phyloP scores from a whole-genome alignment of 768 basidiomycete genomes.

The Kwoniella pini region DNA sequence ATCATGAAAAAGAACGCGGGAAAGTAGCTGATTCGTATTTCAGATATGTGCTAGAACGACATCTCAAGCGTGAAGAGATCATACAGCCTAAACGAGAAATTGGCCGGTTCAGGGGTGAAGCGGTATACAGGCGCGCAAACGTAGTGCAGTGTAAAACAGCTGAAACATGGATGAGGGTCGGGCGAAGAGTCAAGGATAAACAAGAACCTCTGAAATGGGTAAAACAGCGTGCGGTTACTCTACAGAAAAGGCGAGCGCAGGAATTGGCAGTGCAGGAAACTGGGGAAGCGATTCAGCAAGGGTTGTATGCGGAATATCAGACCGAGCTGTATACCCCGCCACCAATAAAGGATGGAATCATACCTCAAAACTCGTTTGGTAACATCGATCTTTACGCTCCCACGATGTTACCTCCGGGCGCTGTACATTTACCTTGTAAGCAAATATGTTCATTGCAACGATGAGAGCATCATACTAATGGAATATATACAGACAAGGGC shows the following conservation, averaged over 20 bases:
- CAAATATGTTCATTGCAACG: conserved; percentile 19
- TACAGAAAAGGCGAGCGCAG: conserved; percentile 72
- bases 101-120: conserved; percentile 88
- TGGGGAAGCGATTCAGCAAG: conserved; percentile 71
- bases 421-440: conserved; percentile 86
- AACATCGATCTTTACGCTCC: conserved; percentile 95
- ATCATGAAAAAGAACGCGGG: not conserved
- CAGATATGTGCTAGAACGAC: conserved; percentile 81
- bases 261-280: conserved; percentile 62
- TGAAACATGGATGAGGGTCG: conserved; percentile 92
- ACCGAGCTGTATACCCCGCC: conserved; percentile 77
- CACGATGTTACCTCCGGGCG: conserved; percentile 89
- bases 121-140: conserved; percentile 81
- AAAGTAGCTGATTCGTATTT: not conserved
- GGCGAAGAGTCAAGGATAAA: conserved; percentile 69
- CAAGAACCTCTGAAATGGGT: conserved; percentile 86
- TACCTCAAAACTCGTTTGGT: conserved; percentile 94
- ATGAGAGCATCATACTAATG: conserved; percentile 1
- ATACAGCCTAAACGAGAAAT: conserved; percentile 73
- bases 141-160: conserved; percentile 85
- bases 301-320: conserved; percentile 79
- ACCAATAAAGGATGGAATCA: conserved; percentile 78
- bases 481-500: conserved; percentile 67
- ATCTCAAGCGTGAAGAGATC: conserved; percentile 83
- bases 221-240: conserved; percentile 79